phyloP scores from a whole-genome alignment of 2,329 filamentous ascomycete species.

The Cladosporium sp. region DNA sequence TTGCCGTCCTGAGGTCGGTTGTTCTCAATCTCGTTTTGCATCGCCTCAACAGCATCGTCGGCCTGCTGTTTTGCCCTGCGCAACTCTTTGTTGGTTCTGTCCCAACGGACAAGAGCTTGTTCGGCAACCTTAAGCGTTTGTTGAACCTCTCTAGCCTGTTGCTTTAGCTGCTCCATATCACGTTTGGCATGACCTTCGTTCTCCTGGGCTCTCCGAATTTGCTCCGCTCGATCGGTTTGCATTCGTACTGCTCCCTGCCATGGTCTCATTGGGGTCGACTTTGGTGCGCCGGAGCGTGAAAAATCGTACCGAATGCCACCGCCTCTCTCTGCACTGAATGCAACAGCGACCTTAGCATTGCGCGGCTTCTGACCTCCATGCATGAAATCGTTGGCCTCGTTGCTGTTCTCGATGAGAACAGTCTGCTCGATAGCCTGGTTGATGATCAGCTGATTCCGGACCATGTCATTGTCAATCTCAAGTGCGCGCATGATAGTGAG shows the following conservation, averaged over 20 bases:
- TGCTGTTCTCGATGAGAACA: conserved; percentile 69
- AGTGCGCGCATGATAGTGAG: conserved; percentile 79
- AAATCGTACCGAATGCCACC: conserved; percentile 62
- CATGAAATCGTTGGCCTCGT: conserved; percentile 69
- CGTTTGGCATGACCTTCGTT: conserved; percentile 35
- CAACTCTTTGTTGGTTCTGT: conserved; percentile 49
- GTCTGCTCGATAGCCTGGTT: conserved; percentile 80
- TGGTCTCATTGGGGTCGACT: conserved; percentile 54
- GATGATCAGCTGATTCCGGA: conserved; percentile 82
- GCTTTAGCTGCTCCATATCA: conserved; percentile 56
- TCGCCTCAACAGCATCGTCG: conserved; percentile 62
- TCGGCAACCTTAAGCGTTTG: conserved; percentile 53
- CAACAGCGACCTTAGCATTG: conserved; percentile 74
- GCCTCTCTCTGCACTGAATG: conserved; percentile 60
- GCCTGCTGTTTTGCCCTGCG: conserved; percentile 54
- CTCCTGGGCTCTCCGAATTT: conserved; percentile 45
- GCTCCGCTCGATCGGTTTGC: conserved; percentile 34
- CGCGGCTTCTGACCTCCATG: conserved; percentile 57
- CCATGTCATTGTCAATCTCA: conserved; percentile 73
- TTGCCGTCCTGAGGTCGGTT: conserved; percentile 62
- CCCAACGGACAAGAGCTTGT: conserved; percentile 52
- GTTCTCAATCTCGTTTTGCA: conserved; percentile 65
- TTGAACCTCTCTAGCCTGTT: conserved; percentile 50
- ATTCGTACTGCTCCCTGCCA: conserved; percentile 62
- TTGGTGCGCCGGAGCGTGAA: conserved; percentile 50